These are phyloP conservation scores for Heliamphora exappendiculata DNA, from an alignment of 148 eudicot species.

Conservation along the genomic window DNA sequence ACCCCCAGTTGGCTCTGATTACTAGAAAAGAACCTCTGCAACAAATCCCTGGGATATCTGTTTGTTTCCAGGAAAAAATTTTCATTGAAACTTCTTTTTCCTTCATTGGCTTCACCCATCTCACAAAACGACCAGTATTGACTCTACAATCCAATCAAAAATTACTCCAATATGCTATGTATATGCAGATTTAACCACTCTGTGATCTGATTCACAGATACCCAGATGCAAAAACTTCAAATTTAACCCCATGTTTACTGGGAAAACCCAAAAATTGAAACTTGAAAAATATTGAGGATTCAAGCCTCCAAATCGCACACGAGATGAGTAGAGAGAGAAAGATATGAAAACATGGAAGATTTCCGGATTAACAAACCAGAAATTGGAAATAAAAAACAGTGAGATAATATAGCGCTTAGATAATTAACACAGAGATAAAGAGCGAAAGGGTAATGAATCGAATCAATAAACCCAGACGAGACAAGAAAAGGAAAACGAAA, in stretches of 20 bases:
- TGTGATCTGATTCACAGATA: conserved; percentile 22
- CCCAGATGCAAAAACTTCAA: conserved; percentile 27
- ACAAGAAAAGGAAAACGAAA: neutral
- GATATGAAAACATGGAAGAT: neutral
- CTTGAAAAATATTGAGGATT: neutral
- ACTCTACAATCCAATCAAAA: neutral
- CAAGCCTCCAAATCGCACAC: neutral
- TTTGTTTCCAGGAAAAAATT: conserved; percentile 41
- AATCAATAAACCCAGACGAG: neutral
- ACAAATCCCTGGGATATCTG: conserved; percentile 54
- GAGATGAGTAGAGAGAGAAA: neutral
- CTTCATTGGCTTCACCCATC: conserved; percentile 22
- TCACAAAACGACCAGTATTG: neutral
- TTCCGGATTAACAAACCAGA: too few relatives aligned
- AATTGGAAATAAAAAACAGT: neutral
- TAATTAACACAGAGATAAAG: neutral
- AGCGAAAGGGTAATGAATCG: neutral
- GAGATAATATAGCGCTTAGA: neutral
- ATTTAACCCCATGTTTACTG: conserved; percentile 18
- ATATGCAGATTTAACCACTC: conserved; percentile 13
- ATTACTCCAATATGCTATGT: neutral
- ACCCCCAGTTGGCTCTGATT: neutral
- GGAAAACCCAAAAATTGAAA: neutral
- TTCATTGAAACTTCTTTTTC: conserved; percentile 33
- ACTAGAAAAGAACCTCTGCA: conserved; percentile 40